Evolutionary conservation across 1,139 yeast genomes (phyloP).

Genomic region (Casaregolazyma lundiana): DNA sequence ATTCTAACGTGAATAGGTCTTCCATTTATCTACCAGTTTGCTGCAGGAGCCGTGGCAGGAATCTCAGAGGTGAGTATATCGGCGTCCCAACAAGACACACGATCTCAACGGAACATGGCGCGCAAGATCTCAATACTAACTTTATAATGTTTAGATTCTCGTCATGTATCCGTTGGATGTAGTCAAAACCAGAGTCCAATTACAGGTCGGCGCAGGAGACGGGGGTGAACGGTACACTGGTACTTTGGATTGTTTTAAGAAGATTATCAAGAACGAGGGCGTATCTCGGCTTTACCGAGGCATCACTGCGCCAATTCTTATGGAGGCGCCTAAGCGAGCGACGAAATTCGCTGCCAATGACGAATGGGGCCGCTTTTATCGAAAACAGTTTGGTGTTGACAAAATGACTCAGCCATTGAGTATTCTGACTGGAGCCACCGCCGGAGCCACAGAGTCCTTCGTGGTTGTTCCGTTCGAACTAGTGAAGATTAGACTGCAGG

Average conservation of each 20-base stretch:
- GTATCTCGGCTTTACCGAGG: constrained; percentile 77
- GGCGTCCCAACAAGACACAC: background rate
- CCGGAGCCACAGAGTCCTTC: constrained; percentile 95
- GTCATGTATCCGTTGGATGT: constrained; percentile 98
- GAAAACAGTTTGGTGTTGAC: constrained; percentile 61
- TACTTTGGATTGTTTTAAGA: constrained; percentile 74
- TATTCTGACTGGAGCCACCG: constrained; percentile 92
- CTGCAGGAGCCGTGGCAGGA: constrained; percentile 96
- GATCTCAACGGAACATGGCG: background rate
- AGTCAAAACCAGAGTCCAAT: constrained; percentile 95
- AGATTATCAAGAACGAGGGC: constrained; percentile 86
- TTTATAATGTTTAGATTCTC: constrained; percentile 45
- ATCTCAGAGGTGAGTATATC: constrained; percentile 60
- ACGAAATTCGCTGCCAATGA: constrained; percentile 98
- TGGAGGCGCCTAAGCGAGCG: constrained; percentile 99
- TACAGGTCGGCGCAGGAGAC: constrained; percentile 51
- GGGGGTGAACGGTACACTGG: constrained; percentile 71
- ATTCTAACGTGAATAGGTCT: constrained; percentile 39
- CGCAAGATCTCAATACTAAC: background rate
- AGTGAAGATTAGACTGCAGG: constrained; percentile 82
- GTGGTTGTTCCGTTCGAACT: constrained; percentile 97
- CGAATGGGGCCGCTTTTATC: constrained; percentile 89
- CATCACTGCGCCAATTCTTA: constrained; percentile 88
- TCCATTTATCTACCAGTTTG: constrained; percentile 87
- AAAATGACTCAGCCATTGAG: constrained; percentile 79